Base-by-base conservation (phyloP, 2,329 filamentous ascomycete species). In the Aspergillus melleus region DNA sequence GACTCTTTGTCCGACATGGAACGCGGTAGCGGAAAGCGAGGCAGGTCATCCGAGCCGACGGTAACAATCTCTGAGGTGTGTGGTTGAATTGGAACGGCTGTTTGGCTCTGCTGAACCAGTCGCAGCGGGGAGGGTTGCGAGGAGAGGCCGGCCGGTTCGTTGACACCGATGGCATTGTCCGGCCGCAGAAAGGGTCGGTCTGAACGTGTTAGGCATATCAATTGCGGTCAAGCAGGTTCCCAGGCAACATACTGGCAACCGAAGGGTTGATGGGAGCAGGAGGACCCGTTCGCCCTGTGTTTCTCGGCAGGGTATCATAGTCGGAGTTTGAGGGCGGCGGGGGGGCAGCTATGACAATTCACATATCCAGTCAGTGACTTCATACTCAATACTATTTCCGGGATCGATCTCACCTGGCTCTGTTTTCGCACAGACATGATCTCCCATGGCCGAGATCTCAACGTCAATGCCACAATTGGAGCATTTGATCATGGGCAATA, bases 401-500 rank as follows among this genome's bases (percentile, higher is more conserved):
- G 54, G 32, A n/a, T 24, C 20, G 6, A 60, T 24, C 68, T 62
- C 78, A 76, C 80, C 71, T 61, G 78, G 71, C 58, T 72, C 66
- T 62, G 75, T 61, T 60, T 75, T 78, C 50, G 75, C 75, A 75
- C 92, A 96, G 62, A 91, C 74, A 79, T 96, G 92, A 63, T 96
- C 91, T 62, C 91, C 91, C 88, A 96, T 90, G 74, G 88, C 81
- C 46, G 90, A 89, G 67, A 96, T 95, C 72, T 93, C 89, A 61
- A 96, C 90, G 69, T 93, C 86, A 46, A 80, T 76, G 46, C 87
- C 86, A 73, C 92, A 96, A 79, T 84, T 87, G 55, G 92, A 96
- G 77, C 92, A 96, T 82, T 94, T 96, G 77, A 96, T 90, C 24
- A 88, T 88, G 71, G 92, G 91, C 80, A 95, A 81, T 65, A 93